Percentiles rank a stretch among this genome's conserved stretches.
These are phyloP conservation scores for Mallotus nudiflorus DNA, from an alignment of 345 rosid genomes.

Conservation along the genomic window DNA sequence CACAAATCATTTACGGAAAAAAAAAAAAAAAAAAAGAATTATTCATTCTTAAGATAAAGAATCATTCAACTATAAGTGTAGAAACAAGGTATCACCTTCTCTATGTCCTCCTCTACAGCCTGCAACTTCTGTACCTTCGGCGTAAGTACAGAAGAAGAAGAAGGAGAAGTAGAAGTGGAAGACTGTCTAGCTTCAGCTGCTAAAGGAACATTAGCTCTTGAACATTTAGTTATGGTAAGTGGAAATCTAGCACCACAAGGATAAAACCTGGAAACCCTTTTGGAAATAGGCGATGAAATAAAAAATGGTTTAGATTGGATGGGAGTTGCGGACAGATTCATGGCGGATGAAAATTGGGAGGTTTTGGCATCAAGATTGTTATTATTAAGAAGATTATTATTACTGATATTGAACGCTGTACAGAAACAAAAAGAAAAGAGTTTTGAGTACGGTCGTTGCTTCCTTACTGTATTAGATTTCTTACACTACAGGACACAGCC, in stretches of 20 bases:
- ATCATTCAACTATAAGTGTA: neutral
- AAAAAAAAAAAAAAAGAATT: too few species aligned
- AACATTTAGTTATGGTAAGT: slow-evolving; percentile 12
- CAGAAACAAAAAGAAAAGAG: neutral
- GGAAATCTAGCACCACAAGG: neutral
- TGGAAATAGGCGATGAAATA: neutral
- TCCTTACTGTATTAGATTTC: neutral
- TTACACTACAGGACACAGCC: too few species aligned
- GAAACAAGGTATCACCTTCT: slow-evolving; percentile 47
- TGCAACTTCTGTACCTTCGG: slow-evolving; percentile 31
- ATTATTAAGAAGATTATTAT: too few species aligned
- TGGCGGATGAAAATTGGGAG: slow-evolving; percentile 16
- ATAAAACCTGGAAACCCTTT: neutral
- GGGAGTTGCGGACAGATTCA: slow-evolving; percentile 12
- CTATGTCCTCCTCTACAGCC: slow-evolving; percentile 52
- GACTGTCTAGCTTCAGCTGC: slow-evolving; percentile 14
- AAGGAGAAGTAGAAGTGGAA: slow-evolving; percentile 11
- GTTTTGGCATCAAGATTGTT: slow-evolving; percentile 14
- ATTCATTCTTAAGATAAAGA: too few species aligned
- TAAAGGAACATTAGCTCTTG: slow-evolving; percentile 11
- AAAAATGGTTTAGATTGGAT: neutral
- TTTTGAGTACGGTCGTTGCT: neutral
- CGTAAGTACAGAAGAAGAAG: slow-evolving; percentile 32
- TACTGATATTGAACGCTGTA: neutral
- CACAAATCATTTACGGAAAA: slow-evolving; percentile 2